Evolutionary conservation across 257 asterid genomes (phyloP).

Genomic region (Gynochthodes officinalis): DNA sequence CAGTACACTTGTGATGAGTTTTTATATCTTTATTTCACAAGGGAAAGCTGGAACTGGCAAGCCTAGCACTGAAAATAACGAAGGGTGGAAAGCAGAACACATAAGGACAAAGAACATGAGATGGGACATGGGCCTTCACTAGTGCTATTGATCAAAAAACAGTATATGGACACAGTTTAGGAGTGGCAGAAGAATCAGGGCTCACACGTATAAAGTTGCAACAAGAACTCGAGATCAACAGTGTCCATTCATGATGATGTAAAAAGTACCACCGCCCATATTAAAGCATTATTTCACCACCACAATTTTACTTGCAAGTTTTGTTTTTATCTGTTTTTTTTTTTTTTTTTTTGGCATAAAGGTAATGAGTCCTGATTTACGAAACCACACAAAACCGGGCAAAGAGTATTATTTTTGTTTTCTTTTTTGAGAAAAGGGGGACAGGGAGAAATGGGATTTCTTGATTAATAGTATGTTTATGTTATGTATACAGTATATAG

Average conservation of each 20-base stretch:
- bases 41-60: neutral
- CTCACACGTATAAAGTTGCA: neutral
- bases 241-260: neutral
- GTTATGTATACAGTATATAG: no score
- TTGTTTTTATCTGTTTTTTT: neutral
- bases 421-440: neutral
- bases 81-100: neutral
- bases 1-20: neutral
- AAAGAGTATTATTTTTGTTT: neutral
- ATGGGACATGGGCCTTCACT: conserved; percentile 8
- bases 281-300: neutral
- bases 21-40: neutral
- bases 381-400: no score
- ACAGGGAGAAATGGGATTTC: neutral
- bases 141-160: neutral
- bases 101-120: conserved; percentile 3
- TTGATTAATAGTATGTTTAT: no score
- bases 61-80: conserved; percentile 28
- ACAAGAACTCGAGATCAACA: conserved; percentile 12
- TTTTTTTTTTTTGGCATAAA: no score
- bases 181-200: conserved; percentile 1
- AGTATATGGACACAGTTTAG: neutral
- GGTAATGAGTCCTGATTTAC: neutral
- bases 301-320: neutral
- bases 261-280: neutral